Conservation (phyloP, 2,329 filamentous ascomycete species). For the Sarocladiaceae sp. region DNA sequence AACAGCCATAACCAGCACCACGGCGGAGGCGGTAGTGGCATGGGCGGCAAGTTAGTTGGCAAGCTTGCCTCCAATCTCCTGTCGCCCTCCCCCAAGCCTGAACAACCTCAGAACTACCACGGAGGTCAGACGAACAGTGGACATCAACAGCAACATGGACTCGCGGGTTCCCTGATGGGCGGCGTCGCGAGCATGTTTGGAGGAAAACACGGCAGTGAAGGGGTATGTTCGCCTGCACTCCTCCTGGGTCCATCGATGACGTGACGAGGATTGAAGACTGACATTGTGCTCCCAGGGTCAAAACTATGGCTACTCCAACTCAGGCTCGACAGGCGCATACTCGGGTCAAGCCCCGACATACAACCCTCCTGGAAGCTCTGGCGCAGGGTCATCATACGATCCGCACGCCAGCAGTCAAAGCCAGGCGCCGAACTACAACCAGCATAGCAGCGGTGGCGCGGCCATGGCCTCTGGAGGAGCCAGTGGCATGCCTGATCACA, state of each 20-base stretch:
- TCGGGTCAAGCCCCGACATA: constrained; percentile 53
- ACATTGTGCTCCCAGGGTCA: constrained; percentile 32
- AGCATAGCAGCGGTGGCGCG: neutral
- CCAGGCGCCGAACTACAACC: neutral
- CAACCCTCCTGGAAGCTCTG: constrained; percentile 25
- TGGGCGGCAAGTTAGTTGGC: constrained; percentile 48
- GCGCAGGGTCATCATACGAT: constrained; percentile 16
- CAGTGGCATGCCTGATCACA: constrained; percentile 2
- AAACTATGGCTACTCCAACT: constrained; percentile 58
- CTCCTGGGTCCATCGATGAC: too few species aligned
- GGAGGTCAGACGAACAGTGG: constrained; percentile 30
- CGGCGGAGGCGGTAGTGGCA: constrained; percentile 17
- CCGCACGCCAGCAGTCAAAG: neutral
- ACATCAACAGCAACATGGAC: constrained; percentile 34
- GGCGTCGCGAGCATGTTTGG: constrained; percentile 49
- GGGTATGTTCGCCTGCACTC: constrained; percentile 18
- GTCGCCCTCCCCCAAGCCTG: constrained; percentile 40
- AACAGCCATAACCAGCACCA: constrained; percentile 16
- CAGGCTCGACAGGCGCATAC: constrained; percentile 47
- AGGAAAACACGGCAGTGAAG: constrained; percentile 24
- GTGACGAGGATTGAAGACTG: neutral
- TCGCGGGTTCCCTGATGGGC: constrained; percentile 49
- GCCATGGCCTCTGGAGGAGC: neutral
- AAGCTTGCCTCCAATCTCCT: constrained; percentile 51
- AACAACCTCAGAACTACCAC: constrained; percentile 40